Evolutionary conservation across 1,139 yeast genomes (phyloP), one percentile per base, ranked within the genome.

Genomic region (Lodderomyces metapsilosis): DNA sequence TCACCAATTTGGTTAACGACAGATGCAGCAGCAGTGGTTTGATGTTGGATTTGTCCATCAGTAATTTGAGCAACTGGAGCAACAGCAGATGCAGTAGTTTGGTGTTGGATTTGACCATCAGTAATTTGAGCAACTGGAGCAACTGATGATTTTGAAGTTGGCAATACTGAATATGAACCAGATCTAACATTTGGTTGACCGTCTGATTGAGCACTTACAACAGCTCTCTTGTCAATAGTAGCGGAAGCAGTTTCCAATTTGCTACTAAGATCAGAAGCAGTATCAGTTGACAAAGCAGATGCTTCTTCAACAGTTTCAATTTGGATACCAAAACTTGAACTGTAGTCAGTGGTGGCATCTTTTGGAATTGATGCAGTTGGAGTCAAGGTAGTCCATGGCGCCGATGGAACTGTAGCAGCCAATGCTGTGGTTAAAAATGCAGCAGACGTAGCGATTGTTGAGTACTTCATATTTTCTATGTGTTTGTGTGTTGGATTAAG

Each of bases 361-460:
- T 78, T 48, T 6, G 47, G 47, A 46, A 77, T 76, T 34, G 82
- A 68, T 39, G 73, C 54, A 33, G 72, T 74, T 52, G 91, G 89
- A 36, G 88, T 82, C 62, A 83, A 71, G 42, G 88, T 80, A 30
- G 88, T 71, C 80, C 87, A 82, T 54, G 91, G 84, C 52, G 80
- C 84, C 45, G 86, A 61, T 61, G 88, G 84, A 62, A 80, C 76
- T 60, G 75, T 70, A 56, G 88, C 82, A 57, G 91, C 79, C 59
- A 80, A 45, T 46, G 43, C 36, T 2, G 43, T 24, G 16, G 40
- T 23, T 43, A 81, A 57, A 36, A 66, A 51, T 18, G 61, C 53
- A 40, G 66, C 51, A 49, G 63, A 22, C 20, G 49, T 31, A 38
- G 41, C 40, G 42, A 44, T 38, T 30, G 57, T 43, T 31, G 64